These are phyloP conservation scores for Diplosphaera chodatii DNA, from an alignment of 139 green algal genomes.

Conservation along the genomic window DNA sequence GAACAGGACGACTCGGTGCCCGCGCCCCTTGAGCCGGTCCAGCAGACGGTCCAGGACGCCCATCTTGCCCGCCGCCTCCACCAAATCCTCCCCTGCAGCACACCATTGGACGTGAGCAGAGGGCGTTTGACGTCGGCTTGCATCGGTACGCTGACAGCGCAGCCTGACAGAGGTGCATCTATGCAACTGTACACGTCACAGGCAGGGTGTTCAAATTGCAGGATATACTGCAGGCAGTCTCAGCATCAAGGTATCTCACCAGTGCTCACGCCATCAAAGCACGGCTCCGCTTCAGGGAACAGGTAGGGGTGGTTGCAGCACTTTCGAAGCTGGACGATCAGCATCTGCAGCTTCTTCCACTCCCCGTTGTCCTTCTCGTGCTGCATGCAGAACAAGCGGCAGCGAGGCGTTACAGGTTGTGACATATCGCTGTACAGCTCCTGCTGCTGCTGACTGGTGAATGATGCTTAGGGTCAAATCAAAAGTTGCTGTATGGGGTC, in stretches of 20 bases:
- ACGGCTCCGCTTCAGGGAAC: constrained; percentile 52
- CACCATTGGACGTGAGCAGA: too few species aligned
- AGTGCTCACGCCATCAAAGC: constrained; percentile 45
- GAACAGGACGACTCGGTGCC: constrained; percentile 80
- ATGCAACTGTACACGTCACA: too few species aligned
- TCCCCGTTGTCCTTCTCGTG: constrained; percentile 12
- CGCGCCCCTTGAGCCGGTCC: constrained; percentile 47
- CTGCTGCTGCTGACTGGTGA: too few species aligned
- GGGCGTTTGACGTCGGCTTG: too few species aligned
- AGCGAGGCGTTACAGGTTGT: too few species aligned
- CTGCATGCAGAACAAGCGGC: too few species aligned
- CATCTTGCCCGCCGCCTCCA: constrained; percentile 62
- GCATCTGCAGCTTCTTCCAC: constrained; percentile 55
- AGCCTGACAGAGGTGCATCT: too few species aligned
- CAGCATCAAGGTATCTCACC: background rate
- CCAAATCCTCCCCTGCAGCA: constrained; percentile 47
- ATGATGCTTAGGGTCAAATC: background rate
- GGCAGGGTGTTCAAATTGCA: too few species aligned
- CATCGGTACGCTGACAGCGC: too few species aligned
- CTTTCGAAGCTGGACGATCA: constrained; percentile 76
- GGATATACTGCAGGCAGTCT: too few species aligned
- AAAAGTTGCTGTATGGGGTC: too few species aligned
- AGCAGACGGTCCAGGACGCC: constrained; percentile 73
- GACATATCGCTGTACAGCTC: too few species aligned
- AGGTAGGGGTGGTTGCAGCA: constrained; percentile 70